Evolutionary conservation across 2,329 filamentous ascomycete genomes (phyloP).

Genomic region (Nannizzia gypsea): DNA sequence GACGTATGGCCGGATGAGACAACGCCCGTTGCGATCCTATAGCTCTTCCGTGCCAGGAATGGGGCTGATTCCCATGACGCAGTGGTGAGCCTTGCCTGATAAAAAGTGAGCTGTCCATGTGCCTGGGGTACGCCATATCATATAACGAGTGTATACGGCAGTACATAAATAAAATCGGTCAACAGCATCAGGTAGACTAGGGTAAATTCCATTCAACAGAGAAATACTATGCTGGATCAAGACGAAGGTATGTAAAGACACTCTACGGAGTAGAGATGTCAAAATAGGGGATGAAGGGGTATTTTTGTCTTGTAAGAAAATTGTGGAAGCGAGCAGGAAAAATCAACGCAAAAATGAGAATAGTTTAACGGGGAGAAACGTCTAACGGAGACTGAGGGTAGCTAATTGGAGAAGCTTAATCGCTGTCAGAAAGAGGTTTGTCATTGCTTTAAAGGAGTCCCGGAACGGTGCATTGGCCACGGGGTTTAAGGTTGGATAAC

Average conservation of each 20-base stretch:
- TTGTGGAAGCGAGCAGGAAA: not conserved
- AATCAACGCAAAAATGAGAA: not conserved
- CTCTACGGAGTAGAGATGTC: not conserved
- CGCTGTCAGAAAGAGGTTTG: not conserved
- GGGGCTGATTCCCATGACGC: not conserved
- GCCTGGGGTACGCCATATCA: not conserved
- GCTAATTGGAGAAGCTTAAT: not conserved
- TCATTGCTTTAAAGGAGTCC: not conserved
- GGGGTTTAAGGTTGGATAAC: not conserved
- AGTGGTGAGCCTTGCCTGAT: not conserved
- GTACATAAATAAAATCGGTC: not conserved
- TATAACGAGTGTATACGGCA: not conserved
- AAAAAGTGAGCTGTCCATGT: not conserved
- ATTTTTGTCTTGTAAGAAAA: not conserved
- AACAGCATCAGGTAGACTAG: not conserved
- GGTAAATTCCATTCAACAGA: not conserved
- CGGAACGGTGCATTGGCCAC: slow-evolving; percentile 1
- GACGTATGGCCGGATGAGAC: not conserved
- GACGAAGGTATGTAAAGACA: not conserved
- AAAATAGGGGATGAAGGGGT: not conserved
- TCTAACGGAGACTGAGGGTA: not conserved
- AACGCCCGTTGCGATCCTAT: not conserved
- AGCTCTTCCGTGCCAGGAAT: not conserved
- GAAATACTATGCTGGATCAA: not conserved
- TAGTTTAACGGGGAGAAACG: not conserved